Evolutionary conservation across 805 yeast species (phyloP), one percentile per base, ranked within the genome.

Genomic region (Saccharomyces kudriavzevii): DNA sequence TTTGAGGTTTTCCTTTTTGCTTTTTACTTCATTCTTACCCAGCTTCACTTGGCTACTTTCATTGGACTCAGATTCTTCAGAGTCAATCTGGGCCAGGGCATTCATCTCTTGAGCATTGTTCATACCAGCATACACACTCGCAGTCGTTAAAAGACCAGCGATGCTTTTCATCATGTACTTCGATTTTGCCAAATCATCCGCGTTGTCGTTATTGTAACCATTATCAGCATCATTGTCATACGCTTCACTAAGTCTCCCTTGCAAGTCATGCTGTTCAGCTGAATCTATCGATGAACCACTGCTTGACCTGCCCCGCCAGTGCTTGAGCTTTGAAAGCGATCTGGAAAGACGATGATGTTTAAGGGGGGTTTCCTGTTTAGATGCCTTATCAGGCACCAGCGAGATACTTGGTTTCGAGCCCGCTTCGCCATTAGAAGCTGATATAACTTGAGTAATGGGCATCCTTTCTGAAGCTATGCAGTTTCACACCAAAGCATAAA

Each of bases 61-160:
- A n/a, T 17, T 46, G 1, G 29, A 45, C 13, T 52, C 58, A 11
- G 50, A 46, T 11, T 29, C 47, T 24, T 52, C 57, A 9, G 53
- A 56, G 14, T 65, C 59, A 10, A 53, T 60, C 27, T 55, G 60
- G 24, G 54, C 60, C 26, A 61, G 45, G 9, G 56, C 58, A 24
- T 57, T 52, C 4, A 58, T 58, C 24, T 59, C 61, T 25, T 65
- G 64, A 9, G 57, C 57, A 50, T 64, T 64, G 48, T 65, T 59
- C 65, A 65, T 57, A 48, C 72, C 63, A 49, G 80, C 75, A 60
- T 77, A 79, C 54, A 79, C 74, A 56, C 82, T 78, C 0, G 85
- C 83, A 0, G 85, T 77, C 0, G 86, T 80, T 52, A 82, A 69
- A 50, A 80, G 62, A 0, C 81, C 78, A 2, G 79, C 82, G 58